Percentiles rank a stretch among this genome's conserved stretches.
Evolutionary conservation across 108 stramenopile species (phyloP).

Genomic region (Cyclostephanos invisitatus): DNA sequence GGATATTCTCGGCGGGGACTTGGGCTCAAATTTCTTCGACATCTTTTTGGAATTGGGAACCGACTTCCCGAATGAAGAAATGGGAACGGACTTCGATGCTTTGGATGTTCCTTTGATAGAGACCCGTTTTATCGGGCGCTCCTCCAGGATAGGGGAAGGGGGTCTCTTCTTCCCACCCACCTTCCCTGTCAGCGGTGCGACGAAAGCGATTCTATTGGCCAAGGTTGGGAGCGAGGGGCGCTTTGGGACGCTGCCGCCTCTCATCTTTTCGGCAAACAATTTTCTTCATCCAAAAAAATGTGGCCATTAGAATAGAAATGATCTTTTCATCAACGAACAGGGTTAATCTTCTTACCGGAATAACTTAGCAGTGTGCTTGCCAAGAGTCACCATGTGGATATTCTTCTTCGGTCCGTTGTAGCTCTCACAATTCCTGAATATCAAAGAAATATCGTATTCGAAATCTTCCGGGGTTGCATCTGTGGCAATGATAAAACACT

Average conservation of each 20-base stretch:
- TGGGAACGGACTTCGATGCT: constrained; percentile 26
- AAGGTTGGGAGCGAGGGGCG: constrained; percentile 28
- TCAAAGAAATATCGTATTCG: constrained; percentile 78
- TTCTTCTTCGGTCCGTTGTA: constrained; percentile 69
- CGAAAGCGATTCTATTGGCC: constrained; percentile 19
- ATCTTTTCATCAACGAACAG: background rate
- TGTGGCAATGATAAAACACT: background rate
- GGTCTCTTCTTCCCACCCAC: constrained; percentile 41
- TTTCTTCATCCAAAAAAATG: constrained; percentile 28
- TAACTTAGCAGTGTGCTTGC: constrained; percentile 63
- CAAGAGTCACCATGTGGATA: constrained; percentile 68
- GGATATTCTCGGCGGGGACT: constrained; percentile 18
- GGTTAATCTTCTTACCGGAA: constrained; percentile 47
- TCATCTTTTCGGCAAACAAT: constrained; percentile 61
- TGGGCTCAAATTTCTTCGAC: constrained; percentile 28
- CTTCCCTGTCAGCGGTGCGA: constrained; percentile 9
- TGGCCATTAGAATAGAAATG: background rate
- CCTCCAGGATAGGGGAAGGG: constrained; percentile 33
- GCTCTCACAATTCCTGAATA: constrained; percentile 80
- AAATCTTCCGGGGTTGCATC: constrained; percentile 63
- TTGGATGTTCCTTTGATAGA: constrained; percentile 41
- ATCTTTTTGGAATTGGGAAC: constrained; percentile 21
- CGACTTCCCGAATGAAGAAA: constrained; percentile 34
- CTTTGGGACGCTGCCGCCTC: constrained; percentile 23
- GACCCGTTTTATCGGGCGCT: constrained; percentile 31